Percentiles rank a stretch among this genome's conserved stretches.
phyloP scores from a whole-genome alignment of 345 rosid genomes.

The Excoecaria agallocha region DNA sequence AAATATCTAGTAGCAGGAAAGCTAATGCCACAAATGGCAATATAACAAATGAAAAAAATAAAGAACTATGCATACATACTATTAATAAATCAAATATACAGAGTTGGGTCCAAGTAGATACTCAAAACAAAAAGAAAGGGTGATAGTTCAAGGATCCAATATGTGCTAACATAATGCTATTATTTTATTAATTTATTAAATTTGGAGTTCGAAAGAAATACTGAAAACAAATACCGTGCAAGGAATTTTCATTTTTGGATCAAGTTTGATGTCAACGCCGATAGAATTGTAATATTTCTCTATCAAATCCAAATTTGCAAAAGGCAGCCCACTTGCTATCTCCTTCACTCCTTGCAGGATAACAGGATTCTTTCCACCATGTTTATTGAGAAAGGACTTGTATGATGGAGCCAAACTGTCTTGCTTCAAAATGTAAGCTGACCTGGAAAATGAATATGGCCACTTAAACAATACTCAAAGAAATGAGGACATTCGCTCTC shows the following conservation, averaged over 20 bases:
- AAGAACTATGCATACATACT: background rate
- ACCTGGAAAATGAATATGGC: slow-evolving; percentile 45
- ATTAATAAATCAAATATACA: too few relatives aligned
- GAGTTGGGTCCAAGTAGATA: too few relatives aligned
- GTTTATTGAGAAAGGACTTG: slow-evolving; percentile 84
- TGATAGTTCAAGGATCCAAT: too few relatives aligned
- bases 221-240: slow-evolving; percentile 51
- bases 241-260: slow-evolving; percentile 79
- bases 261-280: slow-evolving; percentile 71
- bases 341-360: slow-evolving; percentile 81
- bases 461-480: slow-evolving; percentile 13
- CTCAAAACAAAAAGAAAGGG: too few relatives aligned
- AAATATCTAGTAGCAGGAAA: background rate
- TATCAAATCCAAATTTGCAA: slow-evolving; percentile 61
- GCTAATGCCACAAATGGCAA: background rate
- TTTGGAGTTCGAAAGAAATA: background rate
- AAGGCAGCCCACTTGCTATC: slow-evolving; percentile 58
- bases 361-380: slow-evolving; percentile 69
- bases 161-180: background rate
- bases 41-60: too few relatives aligned
- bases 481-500: background rate
- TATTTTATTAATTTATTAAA: too few relatives aligned
- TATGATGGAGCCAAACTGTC: slow-evolving; percentile 89
- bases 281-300: slow-evolving; percentile 64
- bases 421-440: slow-evolving; percentile 84